Evolutionary conservation across 441 rosid species (phyloP).

Genomic region (Sinapis alba): DNA sequence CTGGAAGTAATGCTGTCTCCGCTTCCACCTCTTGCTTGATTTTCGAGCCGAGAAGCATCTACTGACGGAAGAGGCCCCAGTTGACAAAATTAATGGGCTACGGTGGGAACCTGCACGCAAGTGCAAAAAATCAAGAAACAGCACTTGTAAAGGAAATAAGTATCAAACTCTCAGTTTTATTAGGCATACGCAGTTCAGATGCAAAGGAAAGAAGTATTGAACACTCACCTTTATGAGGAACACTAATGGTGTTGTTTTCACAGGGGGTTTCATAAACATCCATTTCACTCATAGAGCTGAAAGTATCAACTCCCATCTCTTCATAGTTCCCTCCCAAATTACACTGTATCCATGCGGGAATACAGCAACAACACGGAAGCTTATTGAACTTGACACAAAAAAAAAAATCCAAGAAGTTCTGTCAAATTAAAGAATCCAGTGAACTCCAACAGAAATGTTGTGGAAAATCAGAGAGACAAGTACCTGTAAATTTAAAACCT

Average conservation of each 20-base stretch:
- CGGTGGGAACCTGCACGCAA: slow-evolving; percentile 56
- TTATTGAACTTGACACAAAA: slow-evolving; percentile 70
- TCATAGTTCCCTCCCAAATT: slow-evolving; percentile 68
- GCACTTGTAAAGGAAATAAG: slow-evolving; percentile 1
- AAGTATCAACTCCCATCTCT: slow-evolving; percentile 54
- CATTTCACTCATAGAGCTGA: slow-evolving; percentile 78
- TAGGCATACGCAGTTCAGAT: not conserved
- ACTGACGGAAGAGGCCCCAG: slow-evolving; percentile 56
- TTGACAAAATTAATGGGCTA: slow-evolving; percentile 43
- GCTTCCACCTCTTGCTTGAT: slow-evolving; percentile 89
- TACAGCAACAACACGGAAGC: slow-evolving; percentile 64
- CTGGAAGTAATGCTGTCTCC: slow-evolving; percentile 72
- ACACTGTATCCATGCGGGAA: slow-evolving; percentile 92
- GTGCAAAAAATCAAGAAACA: slow-evolving; percentile 20
- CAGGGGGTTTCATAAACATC: slow-evolving; percentile 69
- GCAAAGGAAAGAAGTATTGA: not conserved
- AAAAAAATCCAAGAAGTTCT: slow-evolving; percentile 27
- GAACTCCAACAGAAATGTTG: slow-evolving; percentile 4
- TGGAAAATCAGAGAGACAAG: slow-evolving; percentile 21
- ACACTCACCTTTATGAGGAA: slow-evolving; percentile 57
- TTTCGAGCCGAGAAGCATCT: slow-evolving; percentile 64
- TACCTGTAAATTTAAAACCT: slow-evolving; percentile 85
- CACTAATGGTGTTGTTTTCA: slow-evolving; percentile 41
- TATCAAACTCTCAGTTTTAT: not conserved
- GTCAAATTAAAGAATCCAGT: slow-evolving; percentile 24